Evolutionary conservation across 768 basidiomycete species (phyloP).

Genomic region (Suillus lakei): DNA sequence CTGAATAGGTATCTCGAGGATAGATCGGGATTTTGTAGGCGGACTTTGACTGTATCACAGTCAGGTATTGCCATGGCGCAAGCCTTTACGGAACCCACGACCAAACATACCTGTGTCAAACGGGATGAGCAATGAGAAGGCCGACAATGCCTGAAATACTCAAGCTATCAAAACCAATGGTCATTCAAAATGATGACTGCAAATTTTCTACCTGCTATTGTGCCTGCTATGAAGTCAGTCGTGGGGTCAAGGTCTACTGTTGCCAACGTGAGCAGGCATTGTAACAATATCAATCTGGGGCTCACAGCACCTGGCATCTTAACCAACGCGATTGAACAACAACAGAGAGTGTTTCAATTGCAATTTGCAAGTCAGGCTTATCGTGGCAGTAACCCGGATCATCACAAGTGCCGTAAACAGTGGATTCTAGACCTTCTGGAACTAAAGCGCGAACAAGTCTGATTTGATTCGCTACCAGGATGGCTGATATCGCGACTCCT

Average conservation of each 20-base stretch:
- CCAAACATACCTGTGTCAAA: slow-evolving; percentile 65
- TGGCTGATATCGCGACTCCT: slow-evolving; percentile 42
- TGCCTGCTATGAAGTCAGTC: slow-evolving; percentile 82
- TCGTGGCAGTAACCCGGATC: background rate
- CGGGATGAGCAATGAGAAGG: slow-evolving; percentile 75
- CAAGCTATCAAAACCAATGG: slow-evolving; percentile 6
- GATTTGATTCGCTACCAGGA: slow-evolving; percentile 6
- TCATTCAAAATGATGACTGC: background rate
- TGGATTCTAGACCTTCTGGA: background rate
- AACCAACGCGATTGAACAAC: background rate
- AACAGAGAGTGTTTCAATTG: too few species aligned
- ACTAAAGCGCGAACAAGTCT: background rate
- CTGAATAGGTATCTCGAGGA: slow-evolving; percentile 63
- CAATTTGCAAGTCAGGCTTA: background rate
- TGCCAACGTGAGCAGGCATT: slow-evolving; percentile 9
- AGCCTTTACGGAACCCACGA: background rate
- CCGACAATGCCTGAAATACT: slow-evolving; percentile 55
- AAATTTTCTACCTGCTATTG: slow-evolving; percentile 54
- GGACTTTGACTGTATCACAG: slow-evolving; percentile 67
- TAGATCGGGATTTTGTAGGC: slow-evolving; percentile 70
- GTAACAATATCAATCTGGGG: background rate
- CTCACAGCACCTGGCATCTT: slow-evolving; percentile 8
- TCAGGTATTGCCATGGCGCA: background rate
- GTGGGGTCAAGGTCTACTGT: slow-evolving; percentile 55
- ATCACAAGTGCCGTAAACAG: too few species aligned